Percentiles rank a stretch among this genome's conserved stretches.
These are phyloP conservation scores for Cladophialophora carrionii DNA, from an alignment of 2,329 filamentous ascomycete species.

Conservation along the genomic window DNA sequence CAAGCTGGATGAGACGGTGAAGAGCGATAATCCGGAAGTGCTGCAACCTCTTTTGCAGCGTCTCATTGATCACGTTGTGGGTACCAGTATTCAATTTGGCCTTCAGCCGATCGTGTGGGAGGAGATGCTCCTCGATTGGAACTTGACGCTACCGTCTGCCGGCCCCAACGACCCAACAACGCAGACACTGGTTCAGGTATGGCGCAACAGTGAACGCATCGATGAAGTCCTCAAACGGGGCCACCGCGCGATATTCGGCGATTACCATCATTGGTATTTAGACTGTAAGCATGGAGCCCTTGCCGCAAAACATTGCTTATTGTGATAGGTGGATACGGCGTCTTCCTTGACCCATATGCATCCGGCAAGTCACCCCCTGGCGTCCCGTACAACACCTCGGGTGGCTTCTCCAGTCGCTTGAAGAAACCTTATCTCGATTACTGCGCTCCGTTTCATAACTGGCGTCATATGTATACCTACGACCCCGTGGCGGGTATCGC, in stretches of 20 bases:
- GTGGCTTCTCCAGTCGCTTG: conserved; percentile 31
- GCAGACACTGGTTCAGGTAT: conserved; percentile 65
- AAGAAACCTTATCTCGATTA: conserved; percentile 73
- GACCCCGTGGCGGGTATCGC: conserved; percentile 71
- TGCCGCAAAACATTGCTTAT: conserved; percentile 11
- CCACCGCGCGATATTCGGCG: conserved; percentile 42
- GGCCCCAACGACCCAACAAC: background rate
- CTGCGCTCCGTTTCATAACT: conserved; percentile 78
- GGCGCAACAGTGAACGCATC: conserved; percentile 56
- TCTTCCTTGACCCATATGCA: conserved; percentile 37
- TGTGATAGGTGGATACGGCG: conserved; percentile 35
- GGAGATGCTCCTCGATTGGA: conserved; percentile 79
- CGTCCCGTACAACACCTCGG: conserved; percentile 35
- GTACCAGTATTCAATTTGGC: conserved; percentile 64
- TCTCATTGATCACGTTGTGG: conserved; percentile 73
- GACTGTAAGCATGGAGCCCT: conserved; percentile 34
- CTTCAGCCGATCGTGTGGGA: conserved; percentile 83
- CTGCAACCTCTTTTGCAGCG: conserved; percentile 76
- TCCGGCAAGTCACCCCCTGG: conserved; percentile 36
- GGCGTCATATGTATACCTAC: conserved; percentile 79
- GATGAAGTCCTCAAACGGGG: conserved; percentile 40
- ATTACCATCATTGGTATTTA: conserved; percentile 40
- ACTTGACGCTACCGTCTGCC: conserved; percentile 70
- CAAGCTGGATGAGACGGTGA: conserved; percentile 71
- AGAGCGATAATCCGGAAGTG: conserved; percentile 65